A percentile compares a stretch with the other conserved stretches of the same genome.
phyloP scores from a whole-genome alignment of 73 alveolate species.

The Tetrahymena thermophila region DNA sequence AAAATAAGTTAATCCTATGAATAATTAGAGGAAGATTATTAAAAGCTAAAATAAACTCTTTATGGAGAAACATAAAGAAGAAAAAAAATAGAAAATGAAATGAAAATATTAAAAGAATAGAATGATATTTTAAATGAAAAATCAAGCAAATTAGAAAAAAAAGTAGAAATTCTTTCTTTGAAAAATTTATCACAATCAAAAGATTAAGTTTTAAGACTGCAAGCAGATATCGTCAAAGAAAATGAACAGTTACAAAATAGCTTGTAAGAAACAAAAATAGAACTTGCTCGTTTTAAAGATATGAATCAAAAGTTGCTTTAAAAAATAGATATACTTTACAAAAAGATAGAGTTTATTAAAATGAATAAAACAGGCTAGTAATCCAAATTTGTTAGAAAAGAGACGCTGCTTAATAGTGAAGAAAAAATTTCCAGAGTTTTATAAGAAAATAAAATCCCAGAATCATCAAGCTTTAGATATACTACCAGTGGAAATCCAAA shows the following conservation, averaged over 20 bases:
- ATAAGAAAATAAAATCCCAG: neutral
- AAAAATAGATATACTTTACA: neutral
- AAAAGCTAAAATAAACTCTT: neutral
- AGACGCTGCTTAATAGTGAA: neutral
- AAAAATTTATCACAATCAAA: neutral
- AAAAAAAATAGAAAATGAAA: neutral
- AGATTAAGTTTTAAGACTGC: neutral
- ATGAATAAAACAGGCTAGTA: neutral
- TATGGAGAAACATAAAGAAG: neutral
- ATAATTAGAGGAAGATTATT: neutral
- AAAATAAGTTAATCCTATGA: neutral
- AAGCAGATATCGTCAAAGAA: neutral
- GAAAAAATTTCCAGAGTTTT: neutral
- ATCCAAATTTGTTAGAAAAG: neutral
- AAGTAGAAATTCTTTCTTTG: neutral
- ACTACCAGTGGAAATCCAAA: neutral
- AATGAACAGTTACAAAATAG: neutral
- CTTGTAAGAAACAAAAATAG: neutral
- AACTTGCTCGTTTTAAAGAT: neutral
- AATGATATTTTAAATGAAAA: neutral
- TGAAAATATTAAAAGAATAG: neutral
- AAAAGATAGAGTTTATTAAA: neutral
- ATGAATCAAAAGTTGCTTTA: neutral
- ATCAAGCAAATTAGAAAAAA: neutral
- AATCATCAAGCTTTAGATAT: neutral